Evolutionary conservation across 2,329 filamentous ascomycete species (phyloP).

Genomic region (Zarea fungicola): DNA sequence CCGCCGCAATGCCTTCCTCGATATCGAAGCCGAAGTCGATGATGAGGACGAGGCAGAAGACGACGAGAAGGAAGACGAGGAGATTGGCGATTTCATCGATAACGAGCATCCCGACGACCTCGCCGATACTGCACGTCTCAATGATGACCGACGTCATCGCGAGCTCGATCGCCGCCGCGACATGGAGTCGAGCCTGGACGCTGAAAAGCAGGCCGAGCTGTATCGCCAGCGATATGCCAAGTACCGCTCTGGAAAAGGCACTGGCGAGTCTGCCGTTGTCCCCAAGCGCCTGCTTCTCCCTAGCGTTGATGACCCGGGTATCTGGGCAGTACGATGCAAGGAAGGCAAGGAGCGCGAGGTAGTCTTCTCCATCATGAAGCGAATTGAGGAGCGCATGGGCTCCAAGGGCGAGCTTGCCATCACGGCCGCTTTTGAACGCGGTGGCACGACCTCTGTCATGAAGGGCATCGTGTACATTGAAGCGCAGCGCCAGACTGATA

Average conservation of each 20-base stretch:
- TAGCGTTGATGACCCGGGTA: slow-evolving; percentile 90
- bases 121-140: slow-evolving; percentile 70
- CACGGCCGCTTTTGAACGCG: slow-evolving; percentile 87
- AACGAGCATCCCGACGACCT: slow-evolving; percentile 89
- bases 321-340: slow-evolving; percentile 90
- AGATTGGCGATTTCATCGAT: slow-evolving; percentile 77
- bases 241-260: slow-evolving; percentile 64
- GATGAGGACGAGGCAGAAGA: slow-evolving; percentile 86
- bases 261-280: slow-evolving; percentile 68
- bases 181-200: slow-evolving; percentile 80
- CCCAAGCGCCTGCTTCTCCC: slow-evolving; percentile 84
- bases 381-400: slow-evolving; percentile 72
- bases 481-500: slow-evolving; percentile 79
- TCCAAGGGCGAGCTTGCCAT: slow-evolving; percentile 80
- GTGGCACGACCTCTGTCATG: slow-evolving; percentile 72
- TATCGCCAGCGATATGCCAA: slow-evolving; percentile 86
- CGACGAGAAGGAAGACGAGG: slow-evolving; percentile 83
- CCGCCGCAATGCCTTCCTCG: slow-evolving; percentile 80
- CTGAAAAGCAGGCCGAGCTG: slow-evolving; percentile 85
- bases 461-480: slow-evolving; percentile 95
- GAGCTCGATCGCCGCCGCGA: slow-evolving; percentile 92
- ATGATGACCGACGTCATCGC: slow-evolving; percentile 87
- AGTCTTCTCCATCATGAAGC: slow-evolving; percentile 80
- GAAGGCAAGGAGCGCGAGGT: slow-evolving; percentile 94
- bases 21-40: slow-evolving; percentile 97